Evolutionary conservation across 352 stramenopile genomes (phyloP).

Genomic region (Phytophthora foliorum): DNA sequence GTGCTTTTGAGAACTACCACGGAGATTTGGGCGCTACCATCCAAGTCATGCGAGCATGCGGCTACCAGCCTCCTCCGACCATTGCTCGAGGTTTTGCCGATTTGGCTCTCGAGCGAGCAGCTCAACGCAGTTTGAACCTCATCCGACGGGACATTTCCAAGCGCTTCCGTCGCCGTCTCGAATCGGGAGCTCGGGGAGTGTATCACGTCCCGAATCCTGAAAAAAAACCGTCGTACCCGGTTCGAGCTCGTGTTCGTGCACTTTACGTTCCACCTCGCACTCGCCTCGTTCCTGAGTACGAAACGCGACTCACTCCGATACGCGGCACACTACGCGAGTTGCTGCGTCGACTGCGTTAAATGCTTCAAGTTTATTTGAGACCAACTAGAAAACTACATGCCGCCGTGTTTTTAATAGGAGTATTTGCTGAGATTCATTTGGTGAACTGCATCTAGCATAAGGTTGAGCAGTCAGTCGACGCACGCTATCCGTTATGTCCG

Average conservation of each 20-base stretch:
- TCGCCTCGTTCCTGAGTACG: background rate
- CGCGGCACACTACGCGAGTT: conserved; percentile 20
- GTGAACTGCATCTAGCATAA: no score
- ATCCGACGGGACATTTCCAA: conserved; percentile 32
- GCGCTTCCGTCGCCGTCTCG: conserved; percentile 23
- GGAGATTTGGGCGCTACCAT: conserved; percentile 21
- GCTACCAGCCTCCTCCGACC: conserved; percentile 27
- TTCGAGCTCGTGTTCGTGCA: conserved; percentile 23
- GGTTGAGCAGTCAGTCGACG: no score
- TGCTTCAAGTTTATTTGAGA: no score
- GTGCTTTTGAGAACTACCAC: conserved; percentile 40
- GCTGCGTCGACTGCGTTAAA: conserved; percentile 20
- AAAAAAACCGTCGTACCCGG: conserved; percentile 25
- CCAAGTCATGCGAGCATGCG: conserved; percentile 33
- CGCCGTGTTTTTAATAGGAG: no score
- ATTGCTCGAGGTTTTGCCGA: conserved; percentile 34
- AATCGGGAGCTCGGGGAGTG: conserved; percentile 17
- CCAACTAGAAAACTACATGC: conserved; percentile 13
- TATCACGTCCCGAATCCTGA: conserved; percentile 26
- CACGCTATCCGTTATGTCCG: background rate
- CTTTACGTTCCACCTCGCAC: conserved; percentile 7
- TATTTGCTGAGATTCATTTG: no score
- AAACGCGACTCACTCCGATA: conserved; percentile 14
- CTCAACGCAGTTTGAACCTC: conserved; percentile 31
- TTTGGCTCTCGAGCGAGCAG: conserved; percentile 28